A percentile compares a stretch with the other conserved stretches of the same genome.
Evolutionary conservation across 176 grass and related monocot species (phyloP).

Genomic region (Bothriochloa decipiens): DNA sequence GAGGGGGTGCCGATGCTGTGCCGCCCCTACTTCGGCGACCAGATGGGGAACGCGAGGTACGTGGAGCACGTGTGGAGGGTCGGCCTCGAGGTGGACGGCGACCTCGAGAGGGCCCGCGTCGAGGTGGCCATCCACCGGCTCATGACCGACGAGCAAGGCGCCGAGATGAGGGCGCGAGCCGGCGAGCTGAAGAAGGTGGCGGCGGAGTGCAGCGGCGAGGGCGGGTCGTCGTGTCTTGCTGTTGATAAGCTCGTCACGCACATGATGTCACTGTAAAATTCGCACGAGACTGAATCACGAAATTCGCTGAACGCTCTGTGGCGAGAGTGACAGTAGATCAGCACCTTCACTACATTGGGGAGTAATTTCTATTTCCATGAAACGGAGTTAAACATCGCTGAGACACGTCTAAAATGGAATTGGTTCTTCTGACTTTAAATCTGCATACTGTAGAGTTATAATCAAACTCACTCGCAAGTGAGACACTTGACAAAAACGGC

Average conservation of each 20-base stretch:
- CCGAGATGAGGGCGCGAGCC: slow-evolving; percentile 35
- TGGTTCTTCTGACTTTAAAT: background rate
- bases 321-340: no score
- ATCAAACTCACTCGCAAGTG: background rate
- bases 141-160: slow-evolving; percentile 24
- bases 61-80: slow-evolving; percentile 55
- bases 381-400: background rate
- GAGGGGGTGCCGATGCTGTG: slow-evolving; percentile 71
- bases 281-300: no score
- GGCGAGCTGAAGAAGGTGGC: slow-evolving; percentile 43
- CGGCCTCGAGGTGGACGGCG: slow-evolving; percentile 38
- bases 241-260: slow-evolving; percentile 41
- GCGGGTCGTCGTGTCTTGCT: slow-evolving; percentile 36
- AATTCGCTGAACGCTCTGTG: background rate
- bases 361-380: no score
- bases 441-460: background rate
- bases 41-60: slow-evolving; percentile 65
- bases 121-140: slow-evolving; percentile 40
- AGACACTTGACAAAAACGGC: no score
- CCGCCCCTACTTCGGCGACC: slow-evolving; percentile 54
- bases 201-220: slow-evolving; percentile 23
- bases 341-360: no score
- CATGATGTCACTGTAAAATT: slow-evolving; percentile 6
- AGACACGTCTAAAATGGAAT: background rate
- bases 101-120: slow-evolving; percentile 29